Base-by-base conservation (phyloP, 192 early-diverging fungal species). In the Backusella westeae region DNA sequence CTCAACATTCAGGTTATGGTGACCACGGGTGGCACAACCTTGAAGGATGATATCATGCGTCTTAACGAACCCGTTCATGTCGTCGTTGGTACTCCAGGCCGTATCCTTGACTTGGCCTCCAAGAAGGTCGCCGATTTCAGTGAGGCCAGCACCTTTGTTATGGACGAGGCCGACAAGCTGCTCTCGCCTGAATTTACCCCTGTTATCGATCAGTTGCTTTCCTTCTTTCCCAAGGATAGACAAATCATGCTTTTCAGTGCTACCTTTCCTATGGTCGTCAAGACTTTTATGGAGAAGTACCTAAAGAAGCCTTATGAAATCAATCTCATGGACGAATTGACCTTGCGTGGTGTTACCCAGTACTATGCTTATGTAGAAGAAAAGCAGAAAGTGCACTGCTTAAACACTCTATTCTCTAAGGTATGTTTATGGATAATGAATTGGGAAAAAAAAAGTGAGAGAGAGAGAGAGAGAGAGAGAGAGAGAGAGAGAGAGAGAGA, bases 281-380 rank as follows among this genome's bases (percentile, higher is more conserved):
- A 99, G 85, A 85, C 84, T 56, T 99, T 99, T 91, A 98, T 97
- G 83, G 97, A 99, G 83, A 98, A 97, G 82, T 96, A 92, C 77
- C 89, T 99, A 78, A 86, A 87, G 83, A 97, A 96, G 77, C 95
- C 98, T 23, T 98, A 99, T 80, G 98, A 99, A 82, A 99, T 99
- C 81, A 99, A 99, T 76, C 85, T 99, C 44, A 99, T 99, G 98
- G 98, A 99, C 74, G 97, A 99, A 83, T 90, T 99, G 42, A 99
- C 98, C 6, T 88, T 99, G 78, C 92, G 94, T 73, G 98, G 98
- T 80, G 94, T 99, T 29, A 99, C 98, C 8, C 98, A 99, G 87
- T 99, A 96, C 87, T 99, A 99, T 83, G 98, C 98, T 38, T 99
- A 96, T 87, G 97, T 99, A 29, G 97, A 98, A 84, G 98, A 99